Conservation (phyloP, 805 yeast species). For the Kluyveromyces siamensis region DNA sequence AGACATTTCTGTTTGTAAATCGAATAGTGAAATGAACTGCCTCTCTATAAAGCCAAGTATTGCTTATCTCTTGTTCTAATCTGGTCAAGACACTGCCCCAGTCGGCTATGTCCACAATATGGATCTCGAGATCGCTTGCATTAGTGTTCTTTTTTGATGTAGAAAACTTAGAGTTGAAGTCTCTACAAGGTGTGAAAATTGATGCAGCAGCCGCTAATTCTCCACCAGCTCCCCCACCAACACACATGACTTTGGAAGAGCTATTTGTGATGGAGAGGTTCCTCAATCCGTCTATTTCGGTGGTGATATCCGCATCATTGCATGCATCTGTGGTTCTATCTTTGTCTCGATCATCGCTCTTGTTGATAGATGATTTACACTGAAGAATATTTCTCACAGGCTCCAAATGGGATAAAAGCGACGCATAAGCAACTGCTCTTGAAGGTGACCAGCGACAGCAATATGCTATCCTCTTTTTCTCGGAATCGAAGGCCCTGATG, state of each 20-base stretch:
- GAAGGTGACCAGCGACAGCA: conserved; percentile 83
- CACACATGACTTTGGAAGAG: conserved; percentile 37
- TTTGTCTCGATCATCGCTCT: conserved; percentile 16
- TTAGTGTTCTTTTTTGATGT: conserved; percentile 3
- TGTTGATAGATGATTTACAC: not conserved
- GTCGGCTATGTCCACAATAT: conserved; percentile 68
- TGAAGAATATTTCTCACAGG: conserved; percentile 33
- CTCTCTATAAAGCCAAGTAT: conserved; percentile 45
- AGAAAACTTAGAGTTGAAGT: conserved; percentile 14
- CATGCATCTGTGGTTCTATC: conserved; percentile 18
- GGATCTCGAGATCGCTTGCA: conserved; percentile 31
- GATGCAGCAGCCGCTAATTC: conserved; percentile 60
- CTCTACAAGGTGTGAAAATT: conserved; percentile 36
- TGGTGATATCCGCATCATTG: conserved; percentile 6
- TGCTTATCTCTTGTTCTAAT: conserved; percentile 35
- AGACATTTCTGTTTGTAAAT: conserved; percentile 31
- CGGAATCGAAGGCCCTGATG: conserved; percentile 54
- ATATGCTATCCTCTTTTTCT: conserved; percentile 62
- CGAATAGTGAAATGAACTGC: conserved; percentile 25
- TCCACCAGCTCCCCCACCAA: conserved; percentile 91
- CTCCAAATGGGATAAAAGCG: conserved; percentile 48
- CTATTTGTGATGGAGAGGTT: conserved; percentile 10
- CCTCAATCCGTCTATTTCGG: not conserved
- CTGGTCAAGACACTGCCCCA: conserved; percentile 52
- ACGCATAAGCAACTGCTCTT: conserved; percentile 63